These are phyloP conservation scores for Cokeromyces recurvatus DNA, from an alignment of 371 early-diverging fungal species.

Conservation along the genomic window DNA sequence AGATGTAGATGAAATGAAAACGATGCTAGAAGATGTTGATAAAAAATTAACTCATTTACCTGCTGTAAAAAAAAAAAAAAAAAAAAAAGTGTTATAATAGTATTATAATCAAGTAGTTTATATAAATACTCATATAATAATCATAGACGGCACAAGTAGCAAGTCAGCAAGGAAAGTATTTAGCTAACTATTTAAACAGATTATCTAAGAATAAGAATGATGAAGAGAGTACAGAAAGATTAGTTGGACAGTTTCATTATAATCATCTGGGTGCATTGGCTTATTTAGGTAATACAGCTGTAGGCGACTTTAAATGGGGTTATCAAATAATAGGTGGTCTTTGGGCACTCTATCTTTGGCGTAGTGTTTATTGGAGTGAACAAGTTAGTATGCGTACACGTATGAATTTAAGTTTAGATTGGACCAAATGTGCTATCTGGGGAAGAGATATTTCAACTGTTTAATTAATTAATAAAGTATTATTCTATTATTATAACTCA, in stretches of 20 bases:
- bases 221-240: constrained; percentile 3
- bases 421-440: constrained; percentile 37
- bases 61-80: constrained; percentile 41
- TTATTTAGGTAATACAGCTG: constrained; percentile 78
- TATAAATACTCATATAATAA: too few relatives aligned
- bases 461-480: constrained; percentile 5
- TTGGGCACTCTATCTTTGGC: constrained; percentile 63
- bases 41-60: constrained; percentile 70
- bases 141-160: constrained; percentile 85
- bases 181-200: constrained; percentile 54
- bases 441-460: constrained; percentile 42
- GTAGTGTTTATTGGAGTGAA: constrained; percentile 63
- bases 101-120: too few relatives aligned
- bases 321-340: constrained; percentile 54
- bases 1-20: constrained; percentile 58
- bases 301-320: constrained; percentile 57
- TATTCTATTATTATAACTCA: background rate
- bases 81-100: background rate
- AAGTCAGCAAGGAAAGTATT: constrained; percentile 75
- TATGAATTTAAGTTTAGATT: constrained; percentile 41
- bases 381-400: constrained; percentile 48
- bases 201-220: constrained; percentile 1
- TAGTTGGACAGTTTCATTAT: constrained; percentile 60
- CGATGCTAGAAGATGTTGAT: constrained; percentile 57
- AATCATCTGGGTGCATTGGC: constrained; percentile 75